These are phyloP conservation scores for Citrus cavaleriei DNA, from an alignment of 345 rosid genomes.

Conservation along the genomic window DNA sequence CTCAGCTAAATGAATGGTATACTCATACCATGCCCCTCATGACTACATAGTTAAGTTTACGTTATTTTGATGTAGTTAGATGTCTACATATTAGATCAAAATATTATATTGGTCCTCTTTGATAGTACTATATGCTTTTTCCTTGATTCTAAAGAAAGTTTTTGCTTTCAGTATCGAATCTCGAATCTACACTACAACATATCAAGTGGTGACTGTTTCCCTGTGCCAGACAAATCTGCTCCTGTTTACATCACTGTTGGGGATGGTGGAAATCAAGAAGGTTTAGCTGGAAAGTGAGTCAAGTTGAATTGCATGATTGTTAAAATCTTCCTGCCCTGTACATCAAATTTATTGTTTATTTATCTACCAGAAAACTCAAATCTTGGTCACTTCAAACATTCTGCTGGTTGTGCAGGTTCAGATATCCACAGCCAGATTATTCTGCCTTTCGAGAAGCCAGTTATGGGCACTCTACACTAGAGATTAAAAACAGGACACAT, in stretches of 20 bases:
- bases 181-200: conserved; percentile 74
- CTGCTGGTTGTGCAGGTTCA: conserved; percentile 46
- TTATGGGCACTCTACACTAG: conserved; percentile 84
- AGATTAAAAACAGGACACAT: conserved; percentile 81
- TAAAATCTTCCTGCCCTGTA: neutral
- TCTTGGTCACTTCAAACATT: neutral
- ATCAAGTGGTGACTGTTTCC: conserved; percentile 60
- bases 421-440: conserved; percentile 83
- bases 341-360: neutral
- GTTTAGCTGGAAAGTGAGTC: conserved; percentile 71
- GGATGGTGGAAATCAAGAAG: conserved; percentile 96
- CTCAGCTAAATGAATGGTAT: neutral
- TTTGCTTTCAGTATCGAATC: conserved; percentile 59
- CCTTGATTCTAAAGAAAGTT: neutral
- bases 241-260: conserved; percentile 91
- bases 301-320: conserved; percentile 11
- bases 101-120: neutral
- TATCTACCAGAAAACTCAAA: neutral
- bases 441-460: conserved; percentile 98
- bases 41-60: neutral
- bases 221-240: conserved; percentile 71
- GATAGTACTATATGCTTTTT: neutral
- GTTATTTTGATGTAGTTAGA: neutral
- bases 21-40: neutral
- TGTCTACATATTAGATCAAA: neutral